Evolutionary conservation across 2,329 filamentous ascomycete genomes (phyloP).

Genomic region (Rhinocladiella mackenziei): DNA sequence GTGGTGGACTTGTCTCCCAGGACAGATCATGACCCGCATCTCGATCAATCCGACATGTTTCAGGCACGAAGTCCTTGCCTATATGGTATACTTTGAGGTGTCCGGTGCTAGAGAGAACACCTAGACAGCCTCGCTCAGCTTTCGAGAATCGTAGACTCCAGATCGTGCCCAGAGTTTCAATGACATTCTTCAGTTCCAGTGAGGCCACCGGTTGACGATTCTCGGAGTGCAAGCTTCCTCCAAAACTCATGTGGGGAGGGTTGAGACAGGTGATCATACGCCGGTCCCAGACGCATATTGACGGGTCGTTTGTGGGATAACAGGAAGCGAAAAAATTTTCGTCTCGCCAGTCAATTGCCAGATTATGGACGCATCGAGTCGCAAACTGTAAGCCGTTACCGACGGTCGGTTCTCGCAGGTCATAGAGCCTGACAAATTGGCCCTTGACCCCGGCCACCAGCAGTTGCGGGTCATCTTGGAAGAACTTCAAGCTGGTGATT

Average conservation of each 20-base stretch:
- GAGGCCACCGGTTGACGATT: constrained; percentile 45
- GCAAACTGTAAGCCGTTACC: constrained; percentile 45
- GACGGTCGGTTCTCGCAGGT: constrained; percentile 48
- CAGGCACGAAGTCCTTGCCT: constrained; percentile 47
- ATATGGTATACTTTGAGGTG: constrained; percentile 56
- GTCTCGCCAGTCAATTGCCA: constrained; percentile 60
- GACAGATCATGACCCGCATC: constrained; percentile 29
- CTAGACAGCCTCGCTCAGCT: constrained; percentile 54
- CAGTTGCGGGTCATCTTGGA: constrained; percentile 56
- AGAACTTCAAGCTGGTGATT: constrained; percentile 63
- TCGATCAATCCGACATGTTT: constrained; percentile 38
- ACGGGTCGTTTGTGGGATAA: constrained; percentile 51
- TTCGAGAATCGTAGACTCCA: constrained; percentile 62
- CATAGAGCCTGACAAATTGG: constrained; percentile 59
- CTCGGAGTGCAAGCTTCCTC: constrained; percentile 31
- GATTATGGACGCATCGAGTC: constrained; percentile 60
- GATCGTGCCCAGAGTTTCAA: constrained; percentile 51
- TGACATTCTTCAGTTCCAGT: constrained; percentile 54
- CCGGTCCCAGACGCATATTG: constrained; percentile 61
- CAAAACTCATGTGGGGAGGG: constrained; percentile 34
- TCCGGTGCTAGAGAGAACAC: constrained; percentile 56
- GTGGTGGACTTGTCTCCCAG: constrained; percentile 40
- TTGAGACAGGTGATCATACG: constrained; percentile 44
- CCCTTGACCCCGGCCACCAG: constrained; percentile 59
- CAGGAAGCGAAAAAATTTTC: constrained; percentile 64